These are phyloP conservation scores for Barbarea vulgaris DNA, from an alignment of 345 rosid genomes.

Conservation along the genomic window DNA sequence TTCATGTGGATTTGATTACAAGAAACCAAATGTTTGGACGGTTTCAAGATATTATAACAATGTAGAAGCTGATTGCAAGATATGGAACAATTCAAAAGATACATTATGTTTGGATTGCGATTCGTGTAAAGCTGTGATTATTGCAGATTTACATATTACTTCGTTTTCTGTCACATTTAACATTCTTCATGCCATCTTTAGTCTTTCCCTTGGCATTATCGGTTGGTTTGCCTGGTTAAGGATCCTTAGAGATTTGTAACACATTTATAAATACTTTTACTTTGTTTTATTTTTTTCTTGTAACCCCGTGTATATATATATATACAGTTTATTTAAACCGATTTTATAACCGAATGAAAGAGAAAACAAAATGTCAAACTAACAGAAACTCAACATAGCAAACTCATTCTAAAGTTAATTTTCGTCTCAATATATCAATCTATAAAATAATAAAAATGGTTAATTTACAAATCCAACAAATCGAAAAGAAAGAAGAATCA, in stretches of 20 bases:
- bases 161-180: conserved; percentile 2
- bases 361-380: neutral
- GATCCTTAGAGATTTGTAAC: conserved; percentile 20
- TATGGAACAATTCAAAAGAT: conserved; percentile 26
- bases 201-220: conserved; percentile 13
- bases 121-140: conserved; percentile 41
- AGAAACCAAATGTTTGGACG: conserved; percentile 32
- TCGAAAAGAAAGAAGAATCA: neutral
- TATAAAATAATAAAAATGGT: neutral
- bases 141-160: conserved; percentile 27
- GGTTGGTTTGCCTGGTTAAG: conserved; percentile 39
- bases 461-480: neutral
- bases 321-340: neutral
- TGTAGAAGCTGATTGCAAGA: conserved; percentile 31
- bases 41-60: conserved; percentile 17
- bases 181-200: conserved; percentile 17
- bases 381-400: neutral
- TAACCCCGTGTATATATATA: neutral
- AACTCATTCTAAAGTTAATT: neutral
- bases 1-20: conserved; percentile 39
- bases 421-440: neutral
- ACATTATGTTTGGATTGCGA: conserved; percentile 35
- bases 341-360: neutral
- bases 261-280: neutral
- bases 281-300: neutral